These are phyloP conservation scores for Colletotrichum gloeosporioides DNA, from an alignment of 2,329 filamentous ascomycete genomes.

Conservation along the genomic window DNA sequence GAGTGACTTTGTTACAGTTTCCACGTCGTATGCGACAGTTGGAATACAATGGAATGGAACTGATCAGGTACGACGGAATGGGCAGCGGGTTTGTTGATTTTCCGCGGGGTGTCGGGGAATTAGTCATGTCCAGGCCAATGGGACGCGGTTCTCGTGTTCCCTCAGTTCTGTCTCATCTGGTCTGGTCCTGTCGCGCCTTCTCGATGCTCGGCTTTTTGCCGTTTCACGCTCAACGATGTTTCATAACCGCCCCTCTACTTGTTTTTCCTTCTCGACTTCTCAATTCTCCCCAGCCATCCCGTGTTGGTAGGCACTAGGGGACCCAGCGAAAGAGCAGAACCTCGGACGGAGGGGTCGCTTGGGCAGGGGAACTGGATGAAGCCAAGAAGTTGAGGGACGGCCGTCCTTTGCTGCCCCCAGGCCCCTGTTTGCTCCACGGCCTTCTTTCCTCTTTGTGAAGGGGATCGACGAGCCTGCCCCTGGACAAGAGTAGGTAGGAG, in stretches of 20 bases:
- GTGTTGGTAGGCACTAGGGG: background rate
- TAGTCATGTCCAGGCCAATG: background rate
- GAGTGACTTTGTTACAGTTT: background rate
- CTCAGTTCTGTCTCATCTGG: background rate
- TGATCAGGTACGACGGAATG: background rate
- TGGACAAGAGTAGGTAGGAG: background rate
- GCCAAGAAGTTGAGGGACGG: background rate
- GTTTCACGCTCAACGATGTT: constrained; percentile 9
- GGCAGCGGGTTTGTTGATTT: background rate
- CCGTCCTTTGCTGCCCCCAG: background rate
- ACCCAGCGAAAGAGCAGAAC: background rate
- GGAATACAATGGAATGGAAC: background rate
- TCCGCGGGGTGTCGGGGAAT: constrained; percentile 2
- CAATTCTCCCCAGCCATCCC: background rate
- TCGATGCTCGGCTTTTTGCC: background rate
- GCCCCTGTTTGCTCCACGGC: background rate
- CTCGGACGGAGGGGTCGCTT: background rate
- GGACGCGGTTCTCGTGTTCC: background rate
- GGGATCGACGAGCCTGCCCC: background rate
- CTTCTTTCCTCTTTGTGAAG: background rate
- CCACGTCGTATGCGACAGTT: background rate
- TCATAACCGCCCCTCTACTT: background rate
- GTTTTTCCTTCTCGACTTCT: background rate
- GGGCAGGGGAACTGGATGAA: background rate
- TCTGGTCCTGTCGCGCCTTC: background rate